Conservation (phyloP, 768 basidiomycete species). For the Pleurotus ostreatus region DNA sequence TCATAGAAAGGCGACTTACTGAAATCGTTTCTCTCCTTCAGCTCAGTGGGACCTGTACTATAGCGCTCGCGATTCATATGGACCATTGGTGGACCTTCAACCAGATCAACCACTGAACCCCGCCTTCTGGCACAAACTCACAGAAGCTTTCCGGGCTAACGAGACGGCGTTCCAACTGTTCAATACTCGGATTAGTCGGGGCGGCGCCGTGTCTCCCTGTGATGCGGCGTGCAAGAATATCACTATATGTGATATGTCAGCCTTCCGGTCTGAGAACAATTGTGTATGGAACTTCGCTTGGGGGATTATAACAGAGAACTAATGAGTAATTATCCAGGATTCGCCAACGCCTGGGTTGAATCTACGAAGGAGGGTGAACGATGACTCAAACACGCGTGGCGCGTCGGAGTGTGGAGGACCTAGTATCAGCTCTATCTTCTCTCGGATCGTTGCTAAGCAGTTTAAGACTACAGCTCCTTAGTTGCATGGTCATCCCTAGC, state of each 20-base stretch:
- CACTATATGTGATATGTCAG: slow-evolving; percentile 41
- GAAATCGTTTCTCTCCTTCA: slow-evolving; percentile 3
- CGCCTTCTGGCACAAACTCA: slow-evolving; percentile 59
- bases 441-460: not conserved
- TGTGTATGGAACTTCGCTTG: slow-evolving; percentile 26
- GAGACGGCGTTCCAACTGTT: slow-evolving; percentile 42
- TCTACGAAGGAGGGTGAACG: not conserved
- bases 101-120: slow-evolving; percentile 35
- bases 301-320: too few species aligned
- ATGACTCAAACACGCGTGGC: not conserved
- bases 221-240: slow-evolving; percentile 32
- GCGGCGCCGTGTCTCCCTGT: slow-evolving; percentile 29
- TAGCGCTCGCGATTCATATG: slow-evolving; percentile 32
- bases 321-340: not conserved
- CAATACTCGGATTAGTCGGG: slow-evolving; percentile 40
- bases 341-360: too few species aligned
- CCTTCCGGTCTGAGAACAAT: slow-evolving; percentile 37
- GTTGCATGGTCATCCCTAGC: not conserved
- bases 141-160: slow-evolving; percentile 46
- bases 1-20: too few species aligned
- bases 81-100: slow-evolving; percentile 17
- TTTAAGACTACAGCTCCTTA: not conserved
- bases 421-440: not conserved
- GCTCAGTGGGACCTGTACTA: slow-evolving; percentile 32
- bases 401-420: not conserved